These are phyloP conservation scores for Parathielavia hyrcaniae DNA, from an alignment of 495 filamentous ascomycete species.

Conservation along the genomic window DNA sequence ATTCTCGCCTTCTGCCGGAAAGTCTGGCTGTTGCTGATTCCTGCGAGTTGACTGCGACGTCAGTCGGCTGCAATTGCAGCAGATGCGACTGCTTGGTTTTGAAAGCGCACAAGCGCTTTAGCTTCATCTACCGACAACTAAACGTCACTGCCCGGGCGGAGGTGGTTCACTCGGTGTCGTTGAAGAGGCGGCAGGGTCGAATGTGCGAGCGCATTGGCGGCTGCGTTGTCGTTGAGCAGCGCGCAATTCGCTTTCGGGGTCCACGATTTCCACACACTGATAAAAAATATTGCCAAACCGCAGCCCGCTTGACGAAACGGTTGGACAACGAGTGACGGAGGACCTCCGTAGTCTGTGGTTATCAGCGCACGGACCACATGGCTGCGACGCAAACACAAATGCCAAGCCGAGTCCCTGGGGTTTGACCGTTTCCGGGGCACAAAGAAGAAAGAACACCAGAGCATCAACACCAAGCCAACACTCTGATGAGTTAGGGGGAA, in stretches of 20 bases:
- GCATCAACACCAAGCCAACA: no score
- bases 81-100: not conserved
- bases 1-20: not conserved
- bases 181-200: conserved; percentile 4
- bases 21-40: conserved; percentile 1
- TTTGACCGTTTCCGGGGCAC: not conserved
- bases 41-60: not conserved
- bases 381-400: not conserved
- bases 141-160: not conserved
- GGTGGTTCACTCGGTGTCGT: not conserved
- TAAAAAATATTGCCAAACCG: conserved; percentile 26
- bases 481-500: no score
- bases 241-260: conserved; percentile 7
- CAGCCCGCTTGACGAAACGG: not conserved
- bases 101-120: not conserved
- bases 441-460: no score
- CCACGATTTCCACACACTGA: conserved; percentile 19
- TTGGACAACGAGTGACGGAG: not conserved
- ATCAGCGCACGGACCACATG: conserved; percentile 21
- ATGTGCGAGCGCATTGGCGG: conserved; percentile 6
- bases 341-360: no score
- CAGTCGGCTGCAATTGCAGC: not conserved
- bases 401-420: not conserved
- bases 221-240: not conserved
- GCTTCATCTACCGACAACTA: not conserved